A percentile compares a stretch with the other conserved stretches of the same genome.
Conservation (phyloP, 1,139 yeast genomes). For the Hemisphaericaspora subhashii region DNA sequence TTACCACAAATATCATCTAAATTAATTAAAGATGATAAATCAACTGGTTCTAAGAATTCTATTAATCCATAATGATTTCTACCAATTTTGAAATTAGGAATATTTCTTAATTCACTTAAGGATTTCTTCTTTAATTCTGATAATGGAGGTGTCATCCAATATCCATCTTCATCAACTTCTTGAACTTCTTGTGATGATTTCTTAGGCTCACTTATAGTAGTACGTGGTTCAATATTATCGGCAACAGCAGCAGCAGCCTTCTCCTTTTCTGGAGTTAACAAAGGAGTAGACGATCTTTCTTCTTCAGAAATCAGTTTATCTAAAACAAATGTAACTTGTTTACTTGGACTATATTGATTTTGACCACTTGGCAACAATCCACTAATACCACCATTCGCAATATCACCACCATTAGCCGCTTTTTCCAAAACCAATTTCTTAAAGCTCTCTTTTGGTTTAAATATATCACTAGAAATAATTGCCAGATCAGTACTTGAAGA, state of each 20-base stretch:
- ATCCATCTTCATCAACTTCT: slow-evolving; percentile 61
- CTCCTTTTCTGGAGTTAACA: slow-evolving; percentile 13
- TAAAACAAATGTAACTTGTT: slow-evolving; percentile 39
- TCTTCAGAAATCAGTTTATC: slow-evolving; percentile 13
- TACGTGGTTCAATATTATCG: no score
- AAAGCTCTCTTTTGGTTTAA: slow-evolving; percentile 62
- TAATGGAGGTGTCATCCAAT: slow-evolving; percentile 83
- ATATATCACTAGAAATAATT: slow-evolving; percentile 69
- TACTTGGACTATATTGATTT: slow-evolving; percentile 18
- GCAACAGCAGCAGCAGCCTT: slow-evolving; percentile 10
- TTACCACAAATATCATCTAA: slow-evolving; percentile 66
- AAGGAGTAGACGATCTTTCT: slow-evolving; percentile 4
- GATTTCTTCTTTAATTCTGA: slow-evolving; percentile 60
- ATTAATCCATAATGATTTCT: slow-evolving; percentile 76
- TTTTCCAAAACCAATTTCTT: slow-evolving; percentile 59
- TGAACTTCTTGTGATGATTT: slow-evolving; percentile 31
- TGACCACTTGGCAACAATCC: slow-evolving; percentile 13
- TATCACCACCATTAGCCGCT: slow-evolving; percentile 13
- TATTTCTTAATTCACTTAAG: slow-evolving; percentile 61
- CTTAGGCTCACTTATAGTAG: background rate
- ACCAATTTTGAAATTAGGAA: slow-evolving; percentile 74
- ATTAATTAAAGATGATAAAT: slow-evolving; percentile 63
- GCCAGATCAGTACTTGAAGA: slow-evolving; percentile 58
- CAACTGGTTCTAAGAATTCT: slow-evolving; percentile 79
- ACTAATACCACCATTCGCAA: slow-evolving; percentile 10